Evolutionary conservation across 2,329 filamentous ascomycete species (phyloP).

Genomic region (Fusarium sp.): DNA sequence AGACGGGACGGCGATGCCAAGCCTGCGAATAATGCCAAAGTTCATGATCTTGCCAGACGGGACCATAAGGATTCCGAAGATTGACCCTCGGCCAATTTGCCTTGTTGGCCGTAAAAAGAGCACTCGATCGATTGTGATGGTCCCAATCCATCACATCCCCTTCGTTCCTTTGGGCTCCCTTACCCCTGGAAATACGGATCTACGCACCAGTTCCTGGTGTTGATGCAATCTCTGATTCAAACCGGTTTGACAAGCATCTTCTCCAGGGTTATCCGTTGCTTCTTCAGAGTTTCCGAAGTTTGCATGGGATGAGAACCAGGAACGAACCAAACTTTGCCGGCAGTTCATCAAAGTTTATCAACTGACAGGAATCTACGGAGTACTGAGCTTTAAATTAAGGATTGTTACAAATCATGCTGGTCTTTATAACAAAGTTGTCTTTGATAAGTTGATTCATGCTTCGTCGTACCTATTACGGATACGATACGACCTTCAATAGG

Average conservation of each 20-base stretch:
- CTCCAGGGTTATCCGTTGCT: not conserved
- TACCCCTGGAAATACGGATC: slow-evolving; percentile 30
- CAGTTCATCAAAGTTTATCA: not conserved
- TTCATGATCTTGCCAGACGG: slow-evolving; percentile 15
- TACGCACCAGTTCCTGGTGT: slow-evolving; percentile 1
- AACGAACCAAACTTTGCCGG: not conserved
- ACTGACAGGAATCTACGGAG: not conserved
- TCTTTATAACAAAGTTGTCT: not conserved
- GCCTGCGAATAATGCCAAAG: not conserved
- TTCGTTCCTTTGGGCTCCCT: not conserved
- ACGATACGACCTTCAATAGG: too few species aligned
- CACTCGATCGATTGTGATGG: slow-evolving; percentile 5
- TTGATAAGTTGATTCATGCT: not conserved
- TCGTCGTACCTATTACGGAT: not conserved
- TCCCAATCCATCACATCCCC: not conserved
- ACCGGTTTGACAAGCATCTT: not conserved
- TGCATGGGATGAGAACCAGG: not conserved
- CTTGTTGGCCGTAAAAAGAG: not conserved
- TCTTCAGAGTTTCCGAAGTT: not conserved
- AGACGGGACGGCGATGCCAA: not conserved
- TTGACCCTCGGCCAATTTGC: slow-evolving; percentile 8
- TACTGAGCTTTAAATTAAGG: not conserved
- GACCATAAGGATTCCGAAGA: not conserved
- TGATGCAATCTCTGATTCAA: not conserved
- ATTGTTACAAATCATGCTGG: not conserved